Percentiles rank a stretch among this genome's conserved stretches.
Evolutionary conservation across 805 yeast species (phyloP).

Genomic region (Sugiyamaella floridensis): DNA sequence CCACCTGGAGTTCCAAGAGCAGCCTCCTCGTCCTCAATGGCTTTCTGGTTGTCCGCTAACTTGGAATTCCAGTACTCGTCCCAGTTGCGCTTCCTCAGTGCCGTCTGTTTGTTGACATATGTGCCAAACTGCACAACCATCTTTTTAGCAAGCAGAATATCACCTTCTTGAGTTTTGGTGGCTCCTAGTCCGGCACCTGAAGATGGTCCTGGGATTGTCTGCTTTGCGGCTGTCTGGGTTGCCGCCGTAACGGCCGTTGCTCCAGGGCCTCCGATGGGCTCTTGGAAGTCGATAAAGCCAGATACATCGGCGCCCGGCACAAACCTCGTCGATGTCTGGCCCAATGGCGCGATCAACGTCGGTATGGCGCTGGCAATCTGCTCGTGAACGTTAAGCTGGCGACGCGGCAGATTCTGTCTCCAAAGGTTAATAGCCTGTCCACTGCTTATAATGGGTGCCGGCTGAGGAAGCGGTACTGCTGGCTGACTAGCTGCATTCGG

Average conservation of each 20-base stretch:
- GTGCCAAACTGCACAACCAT: slow-evolving; percentile 23
- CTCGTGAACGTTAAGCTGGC: neutral
- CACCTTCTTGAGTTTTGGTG: neutral
- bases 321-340: slow-evolving; percentile 8
- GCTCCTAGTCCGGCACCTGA: neutral
- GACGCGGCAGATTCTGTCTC: slow-evolving; percentile 1
- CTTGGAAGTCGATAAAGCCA: slow-evolving; percentile 24
- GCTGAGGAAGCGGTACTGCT: slow-evolving; percentile 1
- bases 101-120: slow-evolving; percentile 26
- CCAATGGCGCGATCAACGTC: neutral
- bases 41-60: slow-evolving; percentile 6
- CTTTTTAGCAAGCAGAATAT: slow-evolving; percentile 15
- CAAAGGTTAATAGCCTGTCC: neutral
- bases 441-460: neutral
- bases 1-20: slow-evolving; percentile 26
- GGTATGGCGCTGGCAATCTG: slow-evolving; percentile 2
- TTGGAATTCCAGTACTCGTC: slow-evolving; percentile 27
- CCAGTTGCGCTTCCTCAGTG: slow-evolving; percentile 28
- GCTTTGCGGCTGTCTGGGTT: neutral
- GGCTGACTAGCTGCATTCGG: slow-evolving; percentile 3
- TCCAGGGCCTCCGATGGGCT: slow-evolving; percentile 5
- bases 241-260: neutral
- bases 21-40: slow-evolving; percentile 36
- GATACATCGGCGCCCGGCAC: slow-evolving; percentile 24
- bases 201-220: neutral